phyloP scores from a whole-genome alignment of 305 asterid genomes.

The Fraxinus angustifolia region DNA sequence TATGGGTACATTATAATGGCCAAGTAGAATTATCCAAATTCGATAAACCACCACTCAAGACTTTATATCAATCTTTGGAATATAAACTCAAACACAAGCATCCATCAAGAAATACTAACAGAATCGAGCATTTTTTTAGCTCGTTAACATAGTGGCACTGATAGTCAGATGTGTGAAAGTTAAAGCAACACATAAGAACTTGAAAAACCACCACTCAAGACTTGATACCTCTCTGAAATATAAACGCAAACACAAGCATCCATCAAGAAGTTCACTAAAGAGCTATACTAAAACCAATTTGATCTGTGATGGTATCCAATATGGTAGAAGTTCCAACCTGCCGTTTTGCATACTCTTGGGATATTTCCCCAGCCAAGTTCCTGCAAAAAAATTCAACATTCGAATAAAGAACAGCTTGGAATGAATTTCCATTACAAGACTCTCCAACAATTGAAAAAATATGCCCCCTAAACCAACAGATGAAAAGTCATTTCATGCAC shows the following conservation, averaged over 20 bases:
- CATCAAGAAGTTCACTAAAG: neutral
- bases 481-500: neutral
- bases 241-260: neutral
- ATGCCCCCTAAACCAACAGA: conserved; percentile 3
- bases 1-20: too few relatives aligned
- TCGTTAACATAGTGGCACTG: neutral
- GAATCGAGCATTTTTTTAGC: neutral
- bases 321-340: conserved; percentile 50
- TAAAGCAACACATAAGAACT: neutral
- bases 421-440: neutral
- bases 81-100: neutral
- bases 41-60: neutral
- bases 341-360: conserved; percentile 80
- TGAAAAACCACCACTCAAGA: neutral
- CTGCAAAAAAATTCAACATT: conserved; percentile 35
- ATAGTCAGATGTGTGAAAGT: neutral
- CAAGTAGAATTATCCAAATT: neutral
- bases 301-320: neutral
- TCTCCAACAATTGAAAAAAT: neutral
- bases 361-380: conserved; percentile 97
- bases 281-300: neutral
- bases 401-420: neutral
- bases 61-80: neutral
- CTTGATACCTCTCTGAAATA: neutral
- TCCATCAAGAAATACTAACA: conserved; percentile 6